A percentile compares a stretch with the other conserved stretches of the same genome.
These are phyloP conservation scores for Plasmodium berghei DNA, from an alignment of 169 alveolate species.

Conservation along the genomic window DNA sequence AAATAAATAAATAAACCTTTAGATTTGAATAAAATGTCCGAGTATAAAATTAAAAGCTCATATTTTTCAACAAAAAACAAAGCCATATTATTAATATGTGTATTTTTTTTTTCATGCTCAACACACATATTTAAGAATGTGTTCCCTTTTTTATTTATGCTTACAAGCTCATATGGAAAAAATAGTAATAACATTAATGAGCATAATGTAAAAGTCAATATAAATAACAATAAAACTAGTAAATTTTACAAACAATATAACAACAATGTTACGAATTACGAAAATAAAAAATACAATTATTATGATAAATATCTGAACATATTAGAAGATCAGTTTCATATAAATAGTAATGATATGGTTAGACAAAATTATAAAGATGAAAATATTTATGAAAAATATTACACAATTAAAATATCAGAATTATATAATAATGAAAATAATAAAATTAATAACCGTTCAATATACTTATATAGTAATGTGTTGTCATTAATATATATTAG, in stretches of 20 bases:
- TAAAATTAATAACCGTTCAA: conserved; percentile 4
- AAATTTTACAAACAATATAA: background rate
- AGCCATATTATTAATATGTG: conserved; percentile 32
- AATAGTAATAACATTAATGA: background rate
- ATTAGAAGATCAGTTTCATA: background rate
- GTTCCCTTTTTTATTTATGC: conserved; percentile 70
- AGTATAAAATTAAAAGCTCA: conserved; percentile 43
- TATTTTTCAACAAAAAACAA: conserved; percentile 53
- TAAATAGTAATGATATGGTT: background rate
- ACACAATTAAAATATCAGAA: too few relatives aligned
- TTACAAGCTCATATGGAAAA: conserved; percentile 1
- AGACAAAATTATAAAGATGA: background rate
- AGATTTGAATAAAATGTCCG: conserved; percentile 34
- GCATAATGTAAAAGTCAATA: background rate
- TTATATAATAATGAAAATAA: background rate
- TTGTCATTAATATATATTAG: conserved; percentile 47
- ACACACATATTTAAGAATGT: conserved; percentile 68
- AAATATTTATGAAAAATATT: background rate
- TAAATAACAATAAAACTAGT: background rate
- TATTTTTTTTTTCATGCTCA: conserved; percentile 62
- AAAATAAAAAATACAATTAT: too few relatives aligned
- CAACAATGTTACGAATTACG: too few relatives aligned
- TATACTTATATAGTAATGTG: conserved; percentile 42
- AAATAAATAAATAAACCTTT: background rate
- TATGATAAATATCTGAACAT: too few relatives aligned